phyloP scores from a whole-genome alignment of 495 filamentous ascomycete genomes.

The Neurospora sp. region DNA sequence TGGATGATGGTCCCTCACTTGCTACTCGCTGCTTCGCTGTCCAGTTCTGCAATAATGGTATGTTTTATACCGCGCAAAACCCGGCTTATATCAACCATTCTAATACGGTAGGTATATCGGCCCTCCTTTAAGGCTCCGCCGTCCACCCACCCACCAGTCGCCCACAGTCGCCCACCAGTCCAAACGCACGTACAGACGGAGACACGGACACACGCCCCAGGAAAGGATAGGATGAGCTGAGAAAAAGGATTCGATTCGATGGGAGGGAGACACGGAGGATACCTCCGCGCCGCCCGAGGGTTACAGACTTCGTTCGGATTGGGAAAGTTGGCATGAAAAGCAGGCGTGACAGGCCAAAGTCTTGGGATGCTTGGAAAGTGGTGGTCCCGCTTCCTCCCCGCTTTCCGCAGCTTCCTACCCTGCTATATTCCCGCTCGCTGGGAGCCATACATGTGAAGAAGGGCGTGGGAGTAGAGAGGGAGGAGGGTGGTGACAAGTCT shows the following conservation, averaged over 20 bases:
- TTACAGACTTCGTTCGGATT: neutral
- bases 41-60: constrained; percentile 9
- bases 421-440: neutral
- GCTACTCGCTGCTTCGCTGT: neutral
- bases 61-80: constrained; percentile 9
- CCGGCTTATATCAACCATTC: constrained; percentile 11
- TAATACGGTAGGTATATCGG: constrained; percentile 11
- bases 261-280: neutral
- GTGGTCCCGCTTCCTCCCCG: neutral
- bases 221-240: neutral
- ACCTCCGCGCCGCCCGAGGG: neutral
- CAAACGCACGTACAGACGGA: neutral
- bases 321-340: neutral
- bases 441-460: neutral
- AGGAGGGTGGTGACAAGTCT: neutral
- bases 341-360: neutral
- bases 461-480: neutral
- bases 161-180: neutral
- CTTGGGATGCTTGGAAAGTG: neutral
- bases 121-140: constrained; percentile 4
- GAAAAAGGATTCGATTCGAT: neutral
- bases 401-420: neutral
- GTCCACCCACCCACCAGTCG: constrained; percentile 1
- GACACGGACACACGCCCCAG: neutral
- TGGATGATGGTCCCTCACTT: neutral